Evolutionary conservation across 805 yeast genomes (phyloP), one percentile per base, ranked within the genome.

Genomic region (Saccharomycopsis guyanensis): DNA sequence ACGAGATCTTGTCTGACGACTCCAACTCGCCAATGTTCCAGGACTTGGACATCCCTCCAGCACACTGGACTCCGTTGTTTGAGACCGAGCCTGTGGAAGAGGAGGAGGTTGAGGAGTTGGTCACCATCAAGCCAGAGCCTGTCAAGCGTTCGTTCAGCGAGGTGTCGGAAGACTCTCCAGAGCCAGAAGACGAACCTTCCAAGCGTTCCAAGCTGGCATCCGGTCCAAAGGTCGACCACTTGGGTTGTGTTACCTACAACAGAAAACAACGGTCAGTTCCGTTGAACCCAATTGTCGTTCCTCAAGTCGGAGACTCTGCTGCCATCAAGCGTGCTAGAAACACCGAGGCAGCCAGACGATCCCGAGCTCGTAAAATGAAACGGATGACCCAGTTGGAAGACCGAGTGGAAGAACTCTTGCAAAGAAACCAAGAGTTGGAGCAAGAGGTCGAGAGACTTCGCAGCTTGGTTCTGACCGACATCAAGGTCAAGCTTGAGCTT

Each of bases 281-380:
- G 6, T 71, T 87, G 63, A 69, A 72, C 55, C 95, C 95, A 7
- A 72, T 88, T 46, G 74, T 75, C 40, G 52, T 69, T 38, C 71
- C 76, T 27, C 75, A 73, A 38, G 62, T 69, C 22, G 66, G 62
- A 41, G 95, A 88, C 63, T 76, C 82, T n/a, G 75, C 73, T 47
- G 76, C 86, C 39, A 63, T 84, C 57, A 91, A 91, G 70, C 81
- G 97, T 62, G 97, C 97, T 6, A 81, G 91, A 66, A 91, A 93
- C 74, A 91, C 80, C 41, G 96, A 88, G 62, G 97, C 97, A 55
- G 97, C 97, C 5, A 80, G 97, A 65, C 78, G 96, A 60, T 87
- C 96, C 23, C 74, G 97, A 59, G 96, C 96, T 20, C 79, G 95
- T 63, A 87, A 89, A 66, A 80, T 84, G 80, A 85, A 85, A 63